Evolutionary conservation across 306 rosid species (phyloP), one percentile per base, ranked within the genome.

Genomic region (Dalbergia cochinchinensis): DNA sequence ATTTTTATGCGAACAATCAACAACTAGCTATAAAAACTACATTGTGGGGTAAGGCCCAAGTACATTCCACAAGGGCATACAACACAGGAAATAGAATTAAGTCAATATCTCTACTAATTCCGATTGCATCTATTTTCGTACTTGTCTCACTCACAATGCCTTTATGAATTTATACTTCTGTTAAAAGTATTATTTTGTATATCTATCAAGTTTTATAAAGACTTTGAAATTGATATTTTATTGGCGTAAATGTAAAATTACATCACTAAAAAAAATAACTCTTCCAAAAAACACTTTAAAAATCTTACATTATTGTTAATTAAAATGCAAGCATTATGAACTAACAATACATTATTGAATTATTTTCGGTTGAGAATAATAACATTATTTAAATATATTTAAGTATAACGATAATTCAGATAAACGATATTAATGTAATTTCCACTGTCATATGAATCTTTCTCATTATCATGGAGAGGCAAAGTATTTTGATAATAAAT

Each of bases 31-130:
- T 65, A 61, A 19, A 63, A 65, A 73, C 74, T 73, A 74, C 62
- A 65, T 33, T 31, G 67, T 19, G 74, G 74, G 73, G 71, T 73
- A 80, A 73, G 47, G 45, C 53, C 47, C 73, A 65, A 41, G 54
- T 80, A 53, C 60, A 57, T 42, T 26, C 53, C 39, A 64, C 54
- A 64, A 53, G 7, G 31, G 31, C 51, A 61, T 69, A 47, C 70
- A 42, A 59, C 76, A 45, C 37, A 33, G 58, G 37, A 57, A 41
- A 35, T 3, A 58, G 11, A 78, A 59, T 48, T 69, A 68, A 69
- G 65, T 64, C 63, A 33, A 48, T 75, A 41, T 11, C 70, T 11
- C 70, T 62, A 19, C 15, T 16, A 15, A 63, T 75, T 76, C 63
- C 26, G 19, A 18, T 73, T 73, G 53, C 54, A 22, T 44, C 44